phyloP scores from a whole-genome alignment of 108 stramenopile species.

The Nitzschia sp. region DNA sequence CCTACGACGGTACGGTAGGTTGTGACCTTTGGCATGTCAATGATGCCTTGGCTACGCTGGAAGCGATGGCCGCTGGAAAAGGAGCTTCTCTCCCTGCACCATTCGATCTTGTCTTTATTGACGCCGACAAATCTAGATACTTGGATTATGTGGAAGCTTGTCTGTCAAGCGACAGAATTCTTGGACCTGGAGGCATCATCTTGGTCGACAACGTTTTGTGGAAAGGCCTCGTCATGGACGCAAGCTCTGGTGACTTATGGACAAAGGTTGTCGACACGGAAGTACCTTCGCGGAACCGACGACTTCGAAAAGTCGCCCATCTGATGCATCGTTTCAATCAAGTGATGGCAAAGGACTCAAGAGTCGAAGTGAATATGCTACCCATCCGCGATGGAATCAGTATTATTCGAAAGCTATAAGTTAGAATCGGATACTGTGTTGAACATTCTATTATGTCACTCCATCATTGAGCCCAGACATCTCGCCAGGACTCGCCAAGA shows the following conservation, averaged over 20 bases:
- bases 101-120: constrained; percentile 89
- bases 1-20: constrained; percentile 42
- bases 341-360: constrained; percentile 63
- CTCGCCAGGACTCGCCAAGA: not conserved
- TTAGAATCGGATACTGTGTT: not conserved
- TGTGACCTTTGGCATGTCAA: constrained; percentile 67
- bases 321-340: constrained; percentile 89
- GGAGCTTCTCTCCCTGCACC: constrained; percentile 39
- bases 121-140: constrained; percentile 87
- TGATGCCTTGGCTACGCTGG: constrained; percentile 77
- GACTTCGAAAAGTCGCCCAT: constrained; percentile 77
- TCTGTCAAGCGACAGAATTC: constrained; percentile 51
- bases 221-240: constrained; percentile 86
- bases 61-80: constrained; percentile 58
- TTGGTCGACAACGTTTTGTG: constrained; percentile 92
- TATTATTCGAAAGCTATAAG: constrained; percentile 75
- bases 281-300: constrained; percentile 55
- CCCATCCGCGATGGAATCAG: constrained; percentile 89
- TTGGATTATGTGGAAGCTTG: constrained; percentile 81
- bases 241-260: constrained; percentile 35
- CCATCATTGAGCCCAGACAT: not conserved
- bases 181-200: constrained; percentile 77
- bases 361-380: constrained; percentile 77
- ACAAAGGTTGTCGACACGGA: constrained; percentile 33
- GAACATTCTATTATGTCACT: too few relatives aligned